Evolutionary conservation across 352 stramenopile species (phyloP).

Genomic region (Chrysophaeum taylorii): DNA sequence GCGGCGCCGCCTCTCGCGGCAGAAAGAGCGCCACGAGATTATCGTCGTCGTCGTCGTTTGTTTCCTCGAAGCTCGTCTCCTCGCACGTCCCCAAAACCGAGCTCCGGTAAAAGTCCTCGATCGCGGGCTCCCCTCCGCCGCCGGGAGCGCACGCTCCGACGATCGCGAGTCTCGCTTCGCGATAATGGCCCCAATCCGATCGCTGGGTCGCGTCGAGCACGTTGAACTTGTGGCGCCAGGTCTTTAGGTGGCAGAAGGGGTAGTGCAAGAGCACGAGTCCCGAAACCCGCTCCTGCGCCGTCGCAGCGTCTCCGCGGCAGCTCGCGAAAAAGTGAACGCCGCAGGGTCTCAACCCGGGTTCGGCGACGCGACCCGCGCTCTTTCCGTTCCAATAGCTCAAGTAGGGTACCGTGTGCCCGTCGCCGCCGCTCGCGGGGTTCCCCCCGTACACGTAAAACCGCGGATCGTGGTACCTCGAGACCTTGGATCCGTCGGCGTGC

Average conservation of each 20-base stretch:
- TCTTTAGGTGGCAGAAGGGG: constrained; percentile 3
- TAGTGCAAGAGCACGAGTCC: background rate
- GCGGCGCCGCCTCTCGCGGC: background rate
- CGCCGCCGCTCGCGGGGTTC: background rate
- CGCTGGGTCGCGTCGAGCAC: constrained; percentile 4
- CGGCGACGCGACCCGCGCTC: background rate
- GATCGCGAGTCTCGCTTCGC: background rate
- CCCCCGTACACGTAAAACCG: background rate
- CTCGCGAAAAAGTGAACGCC: constrained; percentile 1
- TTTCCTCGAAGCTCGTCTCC: too few species aligned
- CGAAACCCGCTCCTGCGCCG: background rate
- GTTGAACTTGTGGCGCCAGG: constrained; percentile 14
- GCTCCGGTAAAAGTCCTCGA: background rate
- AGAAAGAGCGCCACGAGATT: background rate
- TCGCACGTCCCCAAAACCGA: background rate
- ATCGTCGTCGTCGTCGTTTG: background rate
- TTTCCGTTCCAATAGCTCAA: constrained; percentile 6
- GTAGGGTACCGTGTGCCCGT: background rate
- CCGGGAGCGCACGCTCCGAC: background rate
- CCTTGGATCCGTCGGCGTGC: background rate
- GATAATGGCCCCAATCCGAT: constrained; percentile 8
- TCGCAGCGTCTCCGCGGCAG: background rate
- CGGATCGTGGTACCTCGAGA: background rate
- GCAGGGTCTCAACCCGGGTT: background rate
- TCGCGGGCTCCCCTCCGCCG: background rate